Evolutionary conservation across 2,329 filamentous ascomycete genomes (phyloP).

Genomic region (Xylariales sp.): DNA sequence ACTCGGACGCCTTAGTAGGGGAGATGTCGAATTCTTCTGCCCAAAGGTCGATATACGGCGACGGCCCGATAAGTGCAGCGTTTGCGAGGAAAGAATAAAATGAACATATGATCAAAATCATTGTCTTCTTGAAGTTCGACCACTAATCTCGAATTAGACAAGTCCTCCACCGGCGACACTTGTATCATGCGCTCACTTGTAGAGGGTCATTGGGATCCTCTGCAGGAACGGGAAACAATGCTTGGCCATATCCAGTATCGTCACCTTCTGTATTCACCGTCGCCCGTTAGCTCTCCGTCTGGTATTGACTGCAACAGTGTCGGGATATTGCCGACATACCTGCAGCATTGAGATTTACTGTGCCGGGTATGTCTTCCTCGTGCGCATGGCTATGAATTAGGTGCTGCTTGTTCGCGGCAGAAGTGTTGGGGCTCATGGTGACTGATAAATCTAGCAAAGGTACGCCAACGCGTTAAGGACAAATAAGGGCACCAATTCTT

Average conservation of each 20-base stretch:
- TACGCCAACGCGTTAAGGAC: neutral
- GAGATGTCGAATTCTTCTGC: conserved; percentile 64
- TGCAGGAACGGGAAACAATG: conserved; percentile 46
- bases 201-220: conserved; percentile 49
- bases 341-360: conserved; percentile 44
- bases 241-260: conserved; percentile 47
- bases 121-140: conserved; percentile 66
- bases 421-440: conserved; percentile 37
- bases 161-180: neutral
- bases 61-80: conserved; percentile 66
- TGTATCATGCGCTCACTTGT: conserved; percentile 39
- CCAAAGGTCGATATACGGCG: conserved; percentile 68
- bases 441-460: neutral
- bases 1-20: conserved; percentile 62
- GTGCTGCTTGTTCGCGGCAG: conserved; percentile 35
- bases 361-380: conserved; percentile 47
- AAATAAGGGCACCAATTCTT: neutral
- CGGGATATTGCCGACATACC: conserved; percentile 38
- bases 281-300: conserved; percentile 9
- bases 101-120: conserved; percentile 66
- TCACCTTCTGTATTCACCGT: conserved; percentile 43
- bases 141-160: conserved; percentile 55
- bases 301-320: neutral
- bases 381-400: conserved; percentile 48
- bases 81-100: conserved; percentile 71